These are phyloP conservation scores for Aspergillus asperescens DNA, from an alignment of 495 filamentous ascomycete genomes.

Conservation along the genomic window DNA sequence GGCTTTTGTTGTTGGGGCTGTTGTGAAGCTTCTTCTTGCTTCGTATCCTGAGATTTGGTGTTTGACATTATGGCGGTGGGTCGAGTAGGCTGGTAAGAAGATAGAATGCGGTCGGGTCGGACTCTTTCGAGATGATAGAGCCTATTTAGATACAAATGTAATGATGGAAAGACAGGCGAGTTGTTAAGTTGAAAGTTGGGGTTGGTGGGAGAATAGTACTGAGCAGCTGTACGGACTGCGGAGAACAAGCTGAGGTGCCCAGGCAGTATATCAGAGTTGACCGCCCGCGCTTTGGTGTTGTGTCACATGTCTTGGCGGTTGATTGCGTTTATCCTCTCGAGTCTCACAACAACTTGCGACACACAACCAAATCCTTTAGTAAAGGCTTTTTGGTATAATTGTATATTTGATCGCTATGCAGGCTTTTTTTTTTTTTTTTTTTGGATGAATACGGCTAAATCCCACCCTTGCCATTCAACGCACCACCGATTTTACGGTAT, in stretches of 20 bases:
- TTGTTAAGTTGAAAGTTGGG: slow-evolving; percentile 12
- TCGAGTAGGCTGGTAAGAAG: neutral
- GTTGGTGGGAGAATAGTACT: neutral
- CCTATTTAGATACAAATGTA: neutral
- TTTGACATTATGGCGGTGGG: slow-evolving; percentile 37
- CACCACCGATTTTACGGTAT: too few species aligned
- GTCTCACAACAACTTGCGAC: too few species aligned
- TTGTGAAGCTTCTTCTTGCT: slow-evolving; percentile 34
- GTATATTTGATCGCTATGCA: too few species aligned
- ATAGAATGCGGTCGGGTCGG: neutral
- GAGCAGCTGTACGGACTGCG: too few species aligned
- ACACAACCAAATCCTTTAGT: too few species aligned
- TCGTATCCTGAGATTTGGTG: slow-evolving; percentile 29
- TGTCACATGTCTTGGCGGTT: slow-evolving; percentile 3
- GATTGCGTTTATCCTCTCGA: neutral
- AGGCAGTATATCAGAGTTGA: neutral
- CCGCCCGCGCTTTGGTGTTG: neutral
- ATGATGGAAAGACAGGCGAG: neutral
- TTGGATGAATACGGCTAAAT: too few species aligned
- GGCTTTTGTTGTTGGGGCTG: slow-evolving; percentile 51
- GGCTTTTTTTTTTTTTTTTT: too few species aligned
- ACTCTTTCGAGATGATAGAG: neutral
- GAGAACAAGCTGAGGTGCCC: slow-evolving; percentile 4
- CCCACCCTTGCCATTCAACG: too few species aligned
- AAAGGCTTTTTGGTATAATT: too few species aligned